phyloP scores from a whole-genome alignment of 768 basidiomycete genomes.

The Hericium coralloides region DNA sequence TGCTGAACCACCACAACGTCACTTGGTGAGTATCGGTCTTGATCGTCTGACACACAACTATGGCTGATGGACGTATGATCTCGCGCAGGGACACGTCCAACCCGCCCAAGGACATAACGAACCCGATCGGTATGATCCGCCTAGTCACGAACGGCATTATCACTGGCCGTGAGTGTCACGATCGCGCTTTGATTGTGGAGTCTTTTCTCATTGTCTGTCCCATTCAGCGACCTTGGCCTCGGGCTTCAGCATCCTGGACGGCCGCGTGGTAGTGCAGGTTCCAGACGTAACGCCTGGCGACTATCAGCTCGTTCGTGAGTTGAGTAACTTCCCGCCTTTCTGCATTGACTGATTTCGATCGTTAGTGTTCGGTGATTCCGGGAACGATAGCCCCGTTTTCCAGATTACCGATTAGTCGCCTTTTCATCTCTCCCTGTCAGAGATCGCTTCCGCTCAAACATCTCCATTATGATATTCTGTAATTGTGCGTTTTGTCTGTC shows the following conservation, averaged over 20 bases:
- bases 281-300: not conserved
- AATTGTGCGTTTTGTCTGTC: too few species aligned
- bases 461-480: too few species aligned
- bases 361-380: not conserved
- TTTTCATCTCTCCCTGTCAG: not conserved
- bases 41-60: too few species aligned
- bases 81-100: not conserved
- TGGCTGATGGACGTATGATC: too few species aligned
- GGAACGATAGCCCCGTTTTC: not conserved
- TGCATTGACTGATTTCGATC: not conserved
- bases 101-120: not conserved
- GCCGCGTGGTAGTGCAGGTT: not conserved
- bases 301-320: not conserved
- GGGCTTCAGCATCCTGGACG: not conserved
- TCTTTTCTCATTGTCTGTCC: too few species aligned
- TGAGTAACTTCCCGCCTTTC: not conserved
- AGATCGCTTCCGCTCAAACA: too few species aligned
- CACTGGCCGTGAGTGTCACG: too few species aligned
- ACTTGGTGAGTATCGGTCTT: not conserved
- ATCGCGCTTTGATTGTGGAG: too few species aligned
- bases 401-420: not conserved
- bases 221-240: not conserved
- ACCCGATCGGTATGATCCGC: too few species aligned
- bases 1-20: constrained; percentile 3
- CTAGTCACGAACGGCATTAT: too few species aligned